phyloP scores from a whole-genome alignment of 2,329 filamentous ascomycete species.

The Neurospora sp. region DNA sequence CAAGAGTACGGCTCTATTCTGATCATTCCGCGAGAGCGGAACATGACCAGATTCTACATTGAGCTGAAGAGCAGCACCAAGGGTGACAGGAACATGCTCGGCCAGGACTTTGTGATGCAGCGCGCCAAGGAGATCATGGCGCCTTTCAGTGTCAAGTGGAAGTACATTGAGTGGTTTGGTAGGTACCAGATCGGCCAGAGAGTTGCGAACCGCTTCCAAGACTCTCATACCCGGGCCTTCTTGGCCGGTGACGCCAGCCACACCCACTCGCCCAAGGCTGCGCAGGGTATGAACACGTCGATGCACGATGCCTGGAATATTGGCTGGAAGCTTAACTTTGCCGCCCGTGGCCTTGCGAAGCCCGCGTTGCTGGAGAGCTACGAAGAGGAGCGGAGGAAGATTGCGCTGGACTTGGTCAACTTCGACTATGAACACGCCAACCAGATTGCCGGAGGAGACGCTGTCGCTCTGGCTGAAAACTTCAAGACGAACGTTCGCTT shows the following conservation, averaged over 20 bases:
- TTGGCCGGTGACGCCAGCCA: constrained; percentile 62
- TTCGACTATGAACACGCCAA: constrained; percentile 44
- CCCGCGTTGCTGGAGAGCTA: constrained; percentile 49
- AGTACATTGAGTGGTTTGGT: constrained; percentile 60
- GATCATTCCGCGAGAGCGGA: constrained; percentile 64
- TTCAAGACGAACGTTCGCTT: constrained; percentile 58
- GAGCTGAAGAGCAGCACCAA: constrained; percentile 41
- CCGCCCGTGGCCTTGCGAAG: constrained; percentile 46
- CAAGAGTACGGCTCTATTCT: constrained; percentile 59
- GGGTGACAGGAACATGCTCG: constrained; percentile 31
- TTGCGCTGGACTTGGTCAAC: constrained; percentile 48
- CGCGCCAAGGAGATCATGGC: constrained; percentile 52
- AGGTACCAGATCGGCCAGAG: constrained; percentile 64
- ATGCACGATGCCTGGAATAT: constrained; percentile 55
- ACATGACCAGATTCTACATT: constrained; percentile 58
- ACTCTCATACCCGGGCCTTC: constrained; percentile 53
- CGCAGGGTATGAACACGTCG: constrained; percentile 57
- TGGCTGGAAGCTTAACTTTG: constrained; percentile 41
- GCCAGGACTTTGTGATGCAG: constrained; percentile 62
- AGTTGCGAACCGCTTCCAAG: constrained; percentile 59
- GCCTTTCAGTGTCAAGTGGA: constrained; percentile 48
- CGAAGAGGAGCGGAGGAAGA: constrained; percentile 52
- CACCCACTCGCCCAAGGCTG: constrained; percentile 63
- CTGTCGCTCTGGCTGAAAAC: constrained; percentile 49
- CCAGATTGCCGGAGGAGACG: constrained; percentile 46